Percentiles rank a stretch among this genome's conserved stretches.
These are phyloP conservation scores for Salix caprea DNA, from an alignment of 345 rosid genomes.

Conservation along the genomic window DNA sequence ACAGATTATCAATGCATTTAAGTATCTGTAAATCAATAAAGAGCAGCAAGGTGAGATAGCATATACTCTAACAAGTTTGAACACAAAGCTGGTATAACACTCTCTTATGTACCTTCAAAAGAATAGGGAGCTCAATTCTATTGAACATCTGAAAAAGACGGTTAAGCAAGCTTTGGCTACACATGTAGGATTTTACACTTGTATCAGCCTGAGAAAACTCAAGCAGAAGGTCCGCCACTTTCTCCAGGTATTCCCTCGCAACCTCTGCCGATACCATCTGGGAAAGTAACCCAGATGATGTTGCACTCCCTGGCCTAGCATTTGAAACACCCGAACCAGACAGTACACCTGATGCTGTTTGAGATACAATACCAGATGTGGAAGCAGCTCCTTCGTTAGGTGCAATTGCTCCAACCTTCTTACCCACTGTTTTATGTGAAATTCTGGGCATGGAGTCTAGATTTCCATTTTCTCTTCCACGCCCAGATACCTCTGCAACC, in stretches of 20 bases:
- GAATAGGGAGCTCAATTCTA: slow-evolving; percentile 80
- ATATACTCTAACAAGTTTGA: not conserved
- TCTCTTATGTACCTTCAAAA: slow-evolving; percentile 56
- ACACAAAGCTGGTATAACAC: not conserved
- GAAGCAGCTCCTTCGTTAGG: slow-evolving; percentile 67
- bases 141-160: slow-evolving; percentile 94
- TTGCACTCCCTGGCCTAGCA: slow-evolving; percentile 94
- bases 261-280: slow-evolving; percentile 92
- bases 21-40: slow-evolving; percentile 47
- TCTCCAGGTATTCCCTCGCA: slow-evolving; percentile 90
- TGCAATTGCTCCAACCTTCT: slow-evolving; percentile 49
- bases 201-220: slow-evolving; percentile 98
- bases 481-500: slow-evolving; percentile 74
- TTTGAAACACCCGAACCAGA: slow-evolving; percentile 95
- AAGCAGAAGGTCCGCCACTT: slow-evolving; percentile 91
- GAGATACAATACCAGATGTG: slow-evolving; percentile 78
- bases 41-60: slow-evolving; percentile 4
- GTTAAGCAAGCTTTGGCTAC: slow-evolving; percentile 80
- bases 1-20: slow-evolving; percentile 77
- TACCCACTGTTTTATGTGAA: slow-evolving; percentile 50
- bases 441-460: slow-evolving; percentile 55
- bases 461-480: slow-evolving; percentile 73
- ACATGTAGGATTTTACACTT: slow-evolving; percentile 87
- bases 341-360: slow-evolving; percentile 83
- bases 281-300: slow-evolving; percentile 87